Evolutionary conservation across 495 filamentous ascomycete genomes (phyloP).

Genomic region (Talaromyces proteolyticus): DNA sequence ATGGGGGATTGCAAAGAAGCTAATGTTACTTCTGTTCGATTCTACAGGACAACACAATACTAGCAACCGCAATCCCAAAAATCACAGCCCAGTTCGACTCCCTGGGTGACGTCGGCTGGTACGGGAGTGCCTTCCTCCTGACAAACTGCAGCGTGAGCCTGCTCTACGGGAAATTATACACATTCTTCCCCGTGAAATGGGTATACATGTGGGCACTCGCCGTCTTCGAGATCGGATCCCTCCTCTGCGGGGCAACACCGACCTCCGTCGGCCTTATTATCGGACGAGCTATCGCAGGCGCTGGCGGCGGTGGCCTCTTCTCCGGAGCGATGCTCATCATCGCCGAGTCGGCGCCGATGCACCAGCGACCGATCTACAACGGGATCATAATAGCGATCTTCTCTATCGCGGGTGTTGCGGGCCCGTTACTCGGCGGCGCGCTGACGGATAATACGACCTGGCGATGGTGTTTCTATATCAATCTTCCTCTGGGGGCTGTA

Average conservation of each 20-base stretch:
- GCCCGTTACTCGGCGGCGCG: conserved; percentile 38
- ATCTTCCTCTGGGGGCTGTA: conserved; percentile 35
- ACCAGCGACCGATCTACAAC: neutral
- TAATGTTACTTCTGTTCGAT: too few species aligned
- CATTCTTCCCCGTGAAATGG: conserved; percentile 56
- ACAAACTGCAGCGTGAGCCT: too few species aligned
- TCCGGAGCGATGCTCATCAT: conserved; percentile 69
- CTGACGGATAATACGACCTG: conserved; percentile 36
- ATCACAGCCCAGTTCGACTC: too few species aligned
- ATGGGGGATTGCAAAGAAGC: too few species aligned
- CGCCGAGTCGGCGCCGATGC: conserved; percentile 63
- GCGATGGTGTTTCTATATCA: conserved; percentile 50
- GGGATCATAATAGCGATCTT: conserved; percentile 33
- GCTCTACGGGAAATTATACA: conserved; percentile 69
- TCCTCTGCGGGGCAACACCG: conserved; percentile 64
- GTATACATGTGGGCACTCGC: conserved; percentile 53
- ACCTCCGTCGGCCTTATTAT: conserved; percentile 60
- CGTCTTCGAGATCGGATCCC: conserved; percentile 65
- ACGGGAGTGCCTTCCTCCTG: too few species aligned
- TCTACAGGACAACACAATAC: too few species aligned
- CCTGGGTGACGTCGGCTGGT: too few species aligned
- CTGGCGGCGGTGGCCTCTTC: conserved; percentile 69
- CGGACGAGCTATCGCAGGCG: conserved; percentile 68
- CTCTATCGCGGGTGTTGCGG: conserved; percentile 25
- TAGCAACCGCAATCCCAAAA: too few species aligned